phyloP scores from a whole-genome alignment of 441 rosid species.

The Populus hybrid region DNA sequence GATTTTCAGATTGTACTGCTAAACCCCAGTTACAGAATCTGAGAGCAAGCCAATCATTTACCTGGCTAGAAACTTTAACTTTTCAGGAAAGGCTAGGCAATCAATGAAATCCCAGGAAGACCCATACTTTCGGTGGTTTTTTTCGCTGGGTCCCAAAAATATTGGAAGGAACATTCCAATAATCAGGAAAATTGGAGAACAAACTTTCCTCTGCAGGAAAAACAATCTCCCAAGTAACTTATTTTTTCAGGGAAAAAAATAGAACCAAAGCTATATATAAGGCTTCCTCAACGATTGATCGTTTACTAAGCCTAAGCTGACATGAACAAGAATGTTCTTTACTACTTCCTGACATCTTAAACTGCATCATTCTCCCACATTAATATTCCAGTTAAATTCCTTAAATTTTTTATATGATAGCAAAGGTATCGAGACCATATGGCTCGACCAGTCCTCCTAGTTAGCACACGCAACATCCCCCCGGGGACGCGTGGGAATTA shows the following conservation, averaged over 20 bases:
- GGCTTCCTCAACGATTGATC: neutral
- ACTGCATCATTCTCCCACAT: neutral
- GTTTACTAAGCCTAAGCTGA: neutral
- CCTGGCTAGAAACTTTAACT: neutral
- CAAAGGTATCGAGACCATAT: too few species aligned
- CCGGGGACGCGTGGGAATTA: neutral
- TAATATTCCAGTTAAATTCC: neutral
- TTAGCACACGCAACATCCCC: neutral
- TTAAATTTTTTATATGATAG: too few species aligned
- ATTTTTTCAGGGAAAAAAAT: neutral
- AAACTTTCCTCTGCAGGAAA: neutral
- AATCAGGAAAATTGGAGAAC: neutral
- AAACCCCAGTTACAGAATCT: neutral
- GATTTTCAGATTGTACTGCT: neutral
- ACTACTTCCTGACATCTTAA: neutral
- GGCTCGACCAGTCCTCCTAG: too few species aligned
- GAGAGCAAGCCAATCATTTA: neutral
- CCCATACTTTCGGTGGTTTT: neutral
- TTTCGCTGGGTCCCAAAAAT: neutral
- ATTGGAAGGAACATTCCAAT: neutral
- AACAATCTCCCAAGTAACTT: neutral
- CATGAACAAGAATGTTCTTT: neutral
- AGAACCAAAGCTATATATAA: neutral
- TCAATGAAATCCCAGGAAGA: neutral
- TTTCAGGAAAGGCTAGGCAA: neutral